Evolutionary conservation across 768 basidiomycete genomes (phyloP).

Genomic region (Crassisporium funariophilum): DNA sequence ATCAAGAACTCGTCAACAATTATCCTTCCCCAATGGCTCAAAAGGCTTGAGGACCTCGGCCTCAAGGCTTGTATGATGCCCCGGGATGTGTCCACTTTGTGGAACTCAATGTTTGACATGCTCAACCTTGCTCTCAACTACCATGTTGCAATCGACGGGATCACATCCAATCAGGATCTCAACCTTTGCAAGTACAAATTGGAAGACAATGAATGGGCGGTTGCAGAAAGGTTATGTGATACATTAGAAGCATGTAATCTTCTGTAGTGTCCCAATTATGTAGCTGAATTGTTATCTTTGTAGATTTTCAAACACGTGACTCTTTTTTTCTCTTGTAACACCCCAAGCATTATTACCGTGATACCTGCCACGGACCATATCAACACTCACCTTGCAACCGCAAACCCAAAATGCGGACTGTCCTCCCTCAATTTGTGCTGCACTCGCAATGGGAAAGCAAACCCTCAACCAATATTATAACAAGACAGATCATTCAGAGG

Average conservation of each 20-base stretch:
- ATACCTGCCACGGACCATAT: no score
- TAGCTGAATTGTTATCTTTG: no score
- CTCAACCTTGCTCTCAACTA: constrained; percentile 28
- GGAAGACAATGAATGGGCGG: constrained; percentile 1
- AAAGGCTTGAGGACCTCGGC: constrained; percentile 10
- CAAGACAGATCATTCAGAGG: constrained; percentile 8
- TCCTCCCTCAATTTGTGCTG: no score
- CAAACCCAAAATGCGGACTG: no score
- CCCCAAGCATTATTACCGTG: no score
- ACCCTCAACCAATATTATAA: constrained; percentile 31
- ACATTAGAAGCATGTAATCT: no score
- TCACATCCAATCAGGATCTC: constrained; percentile 14
- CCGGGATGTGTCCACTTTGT: constrained; percentile 36
- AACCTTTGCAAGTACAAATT: constrained; percentile 1
- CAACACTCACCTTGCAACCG: no score
- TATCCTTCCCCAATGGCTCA: constrained; percentile 31
- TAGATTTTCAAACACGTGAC: no score
- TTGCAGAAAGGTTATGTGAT: neutral
- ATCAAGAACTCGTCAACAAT: constrained; percentile 30
- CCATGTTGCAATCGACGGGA: constrained; percentile 18
- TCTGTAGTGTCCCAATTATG: no score
- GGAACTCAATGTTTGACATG: constrained; percentile 37
- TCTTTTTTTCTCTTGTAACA: no score
- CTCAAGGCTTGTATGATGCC: constrained; percentile 25
- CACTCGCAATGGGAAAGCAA: no score